Percentiles rank a stretch among this genome's conserved stretches.
phyloP scores from a whole-genome alignment of 2,329 filamentous ascomycete genomes.

The Penicillium thymicola region DNA sequence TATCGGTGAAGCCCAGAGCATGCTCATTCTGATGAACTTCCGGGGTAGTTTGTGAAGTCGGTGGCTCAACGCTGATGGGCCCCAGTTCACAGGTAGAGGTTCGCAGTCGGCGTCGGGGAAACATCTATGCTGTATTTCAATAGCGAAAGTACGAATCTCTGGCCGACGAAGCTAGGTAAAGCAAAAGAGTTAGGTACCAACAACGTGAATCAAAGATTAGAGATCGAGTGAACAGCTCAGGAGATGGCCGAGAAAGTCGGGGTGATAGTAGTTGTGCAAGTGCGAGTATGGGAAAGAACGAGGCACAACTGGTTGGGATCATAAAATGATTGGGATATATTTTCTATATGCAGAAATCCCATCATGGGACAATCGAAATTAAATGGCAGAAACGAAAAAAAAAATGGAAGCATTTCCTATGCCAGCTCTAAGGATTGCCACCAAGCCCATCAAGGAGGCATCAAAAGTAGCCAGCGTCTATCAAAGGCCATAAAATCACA shows the following conservation, averaged over 20 bases:
- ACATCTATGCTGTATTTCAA: not conserved
- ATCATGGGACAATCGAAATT: constrained; percentile 17
- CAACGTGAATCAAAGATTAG: not conserved
- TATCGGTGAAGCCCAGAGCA: constrained; percentile 19
- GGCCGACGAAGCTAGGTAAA: no score
- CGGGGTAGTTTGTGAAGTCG: not conserved
- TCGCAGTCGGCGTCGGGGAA: not conserved
- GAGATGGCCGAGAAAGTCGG: no score
- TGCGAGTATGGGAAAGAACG: constrained; percentile 3
- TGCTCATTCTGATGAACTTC: constrained; percentile 1
- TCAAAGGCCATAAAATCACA: constrained; percentile 17
- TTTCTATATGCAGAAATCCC: constrained; percentile 24
- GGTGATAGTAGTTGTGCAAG: not conserved
- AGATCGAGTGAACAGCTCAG: not conserved
- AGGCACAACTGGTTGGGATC: constrained; percentile 6
- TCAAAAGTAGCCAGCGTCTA: constrained; percentile 13
- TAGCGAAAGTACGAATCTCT: not conserved
- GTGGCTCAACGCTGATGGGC: not conserved
- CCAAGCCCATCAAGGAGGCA: constrained; percentile 9
- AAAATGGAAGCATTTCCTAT: constrained; percentile 11
- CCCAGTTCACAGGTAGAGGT: not conserved
- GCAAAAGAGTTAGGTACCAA: not conserved
- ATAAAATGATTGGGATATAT: constrained; percentile 15
- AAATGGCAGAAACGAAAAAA: constrained; percentile 12
- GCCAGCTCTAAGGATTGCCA: constrained; percentile 17